Evolutionary conservation across 2,329 filamentous ascomycete species (phyloP).

Genomic region (Aspergillus tamarii): DNA sequence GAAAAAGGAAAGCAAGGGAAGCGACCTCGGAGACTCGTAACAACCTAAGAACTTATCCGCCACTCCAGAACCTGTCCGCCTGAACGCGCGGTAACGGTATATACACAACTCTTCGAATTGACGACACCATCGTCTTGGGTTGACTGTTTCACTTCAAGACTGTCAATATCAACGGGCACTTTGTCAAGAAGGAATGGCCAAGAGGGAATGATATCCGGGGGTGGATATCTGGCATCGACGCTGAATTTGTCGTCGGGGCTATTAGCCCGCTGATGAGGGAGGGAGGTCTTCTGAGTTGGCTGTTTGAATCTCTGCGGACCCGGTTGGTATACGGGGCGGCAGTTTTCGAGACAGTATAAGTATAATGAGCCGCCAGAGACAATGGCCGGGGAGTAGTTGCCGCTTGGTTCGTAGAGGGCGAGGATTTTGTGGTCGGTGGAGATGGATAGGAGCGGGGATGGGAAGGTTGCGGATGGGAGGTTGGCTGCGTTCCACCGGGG

Average conservation of each 20-base stretch:
- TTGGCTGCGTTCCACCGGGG: slow-evolving; percentile 20
- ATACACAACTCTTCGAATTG: not conserved
- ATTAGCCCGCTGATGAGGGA: not conserved
- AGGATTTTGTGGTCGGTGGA: slow-evolving; percentile 22
- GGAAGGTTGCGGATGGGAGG: slow-evolving; percentile 22
- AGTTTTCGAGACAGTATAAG: slow-evolving; percentile 17
- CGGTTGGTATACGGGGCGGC: slow-evolving; percentile 10
- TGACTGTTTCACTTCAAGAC: slow-evolving; percentile 7
- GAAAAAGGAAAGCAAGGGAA: not conserved
- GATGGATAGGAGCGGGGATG: slow-evolving; percentile 15
- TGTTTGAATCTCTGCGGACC: not conserved
- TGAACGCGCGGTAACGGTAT: slow-evolving; percentile 12
- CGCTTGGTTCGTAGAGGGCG: slow-evolving; percentile 23
- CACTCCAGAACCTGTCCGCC: slow-evolving; percentile 14
- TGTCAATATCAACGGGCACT: slow-evolving; percentile 17
- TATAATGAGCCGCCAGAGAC: slow-evolving; percentile 23
- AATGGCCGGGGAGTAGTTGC: slow-evolving; percentile 18
- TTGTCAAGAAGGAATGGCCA: slow-evolving; percentile 26
- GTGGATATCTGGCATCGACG: not conserved
- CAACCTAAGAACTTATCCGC: slow-evolving; percentile 8
- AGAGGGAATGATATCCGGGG: slow-evolving; percentile 14
- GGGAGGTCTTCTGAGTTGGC: slow-evolving; percentile 1
- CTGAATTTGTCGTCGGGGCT: not conserved
- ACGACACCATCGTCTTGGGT: not conserved
- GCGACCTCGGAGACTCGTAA: not conserved